A percentile compares a stretch with the other conserved stretches of the same genome.
These are phyloP conservation scores for Bipolaris bicolor DNA, from an alignment of 2,329 filamentous ascomycete genomes.

Conservation along the genomic window DNA sequence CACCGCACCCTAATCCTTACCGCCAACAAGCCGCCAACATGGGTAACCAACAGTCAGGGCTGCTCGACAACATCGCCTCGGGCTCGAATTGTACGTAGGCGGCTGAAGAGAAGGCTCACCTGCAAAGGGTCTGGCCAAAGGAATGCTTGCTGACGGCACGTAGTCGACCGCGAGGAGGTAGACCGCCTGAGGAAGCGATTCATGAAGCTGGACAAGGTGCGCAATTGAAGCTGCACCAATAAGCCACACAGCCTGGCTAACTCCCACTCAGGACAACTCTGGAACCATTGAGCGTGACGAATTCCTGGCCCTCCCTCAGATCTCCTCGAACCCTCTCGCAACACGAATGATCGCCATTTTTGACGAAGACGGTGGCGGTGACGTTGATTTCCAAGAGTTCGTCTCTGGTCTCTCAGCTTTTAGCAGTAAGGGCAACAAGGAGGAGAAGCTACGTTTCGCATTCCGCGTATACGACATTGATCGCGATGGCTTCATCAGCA, in stretches of 20 bases:
- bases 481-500: slow-evolving; percentile 97
- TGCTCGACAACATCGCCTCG: slow-evolving; percentile 95
- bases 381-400: slow-evolving; percentile 99
- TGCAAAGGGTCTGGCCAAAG: slow-evolving; percentile 29
- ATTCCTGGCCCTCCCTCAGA: slow-evolving; percentile 95
- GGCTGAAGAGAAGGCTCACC: slow-evolving; percentile 19
- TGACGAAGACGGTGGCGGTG: slow-evolving; percentile 95
- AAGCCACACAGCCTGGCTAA: not conserved
- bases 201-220: slow-evolving; percentile 98
- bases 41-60: slow-evolving; percentile 65
- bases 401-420: slow-evolving; percentile 94
- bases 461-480: slow-evolving; percentile 99
- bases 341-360: slow-evolving; percentile 99
- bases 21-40: slow-evolving; percentile 46
- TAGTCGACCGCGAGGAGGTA: slow-evolving; percentile 96
- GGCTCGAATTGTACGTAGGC: slow-evolving; percentile 84
- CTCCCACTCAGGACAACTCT: slow-evolving; percentile 77
- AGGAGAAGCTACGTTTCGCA: slow-evolving; percentile 95
- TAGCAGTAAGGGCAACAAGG: slow-evolving; percentile 97
- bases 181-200: slow-evolving; percentile 95
- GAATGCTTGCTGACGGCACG: slow-evolving; percentile 32
- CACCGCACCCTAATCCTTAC: slow-evolving; percentile 19
- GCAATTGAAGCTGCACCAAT: slow-evolving; percentile 20
- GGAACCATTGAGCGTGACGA: slow-evolving; percentile 98
- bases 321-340: slow-evolving; percentile 95